Conservation (phyloP, 768 basidiomycete species). For the Mycena indigotica region DNA sequence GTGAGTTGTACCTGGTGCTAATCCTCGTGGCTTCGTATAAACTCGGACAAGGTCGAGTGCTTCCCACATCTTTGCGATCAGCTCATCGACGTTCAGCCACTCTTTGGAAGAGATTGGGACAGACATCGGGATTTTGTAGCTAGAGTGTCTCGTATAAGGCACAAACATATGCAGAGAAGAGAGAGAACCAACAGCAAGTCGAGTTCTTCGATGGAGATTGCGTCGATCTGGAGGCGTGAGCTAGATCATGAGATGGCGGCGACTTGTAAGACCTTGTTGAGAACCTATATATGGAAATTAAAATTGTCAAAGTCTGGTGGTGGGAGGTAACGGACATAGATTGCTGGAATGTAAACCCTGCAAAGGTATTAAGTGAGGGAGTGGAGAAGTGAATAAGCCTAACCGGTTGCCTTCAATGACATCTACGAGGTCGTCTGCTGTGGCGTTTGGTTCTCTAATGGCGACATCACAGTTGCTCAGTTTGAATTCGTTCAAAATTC, state of each 20-base stretch:
- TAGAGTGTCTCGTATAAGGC: constrained; percentile 24
- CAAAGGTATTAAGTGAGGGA: constrained; percentile 4
- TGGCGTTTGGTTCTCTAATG: constrained; percentile 89
- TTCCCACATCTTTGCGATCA: constrained; percentile 92
- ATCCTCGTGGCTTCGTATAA: constrained; percentile 94
- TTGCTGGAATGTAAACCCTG: constrained; percentile 90
- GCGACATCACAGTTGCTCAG: constrained; percentile 88
- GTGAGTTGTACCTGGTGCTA: constrained; percentile 61
- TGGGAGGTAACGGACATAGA: constrained; percentile 71
- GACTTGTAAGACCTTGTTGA: constrained; percentile 71
- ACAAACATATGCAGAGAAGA: neutral
- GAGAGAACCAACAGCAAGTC: constrained; percentile 78
- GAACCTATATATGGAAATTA: constrained; percentile 46
- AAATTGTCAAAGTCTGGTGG: neutral
- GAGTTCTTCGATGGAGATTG: constrained; percentile 96
- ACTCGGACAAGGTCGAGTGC: constrained; percentile 91
- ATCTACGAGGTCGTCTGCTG: constrained; percentile 94
- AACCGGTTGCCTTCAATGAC: constrained; percentile 94
- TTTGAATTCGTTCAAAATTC: constrained; percentile 89
- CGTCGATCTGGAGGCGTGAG: constrained; percentile 72
- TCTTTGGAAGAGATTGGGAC: constrained; percentile 92
- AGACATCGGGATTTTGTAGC: constrained; percentile 92
- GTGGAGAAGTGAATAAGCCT: constrained; percentile 18
- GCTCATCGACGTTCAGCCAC: constrained; percentile 97
- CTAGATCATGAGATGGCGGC: neutral